phyloP scores from a whole-genome alignment of 495 filamentous ascomycete genomes.

The Pseudotulostoma volvatum region DNA sequence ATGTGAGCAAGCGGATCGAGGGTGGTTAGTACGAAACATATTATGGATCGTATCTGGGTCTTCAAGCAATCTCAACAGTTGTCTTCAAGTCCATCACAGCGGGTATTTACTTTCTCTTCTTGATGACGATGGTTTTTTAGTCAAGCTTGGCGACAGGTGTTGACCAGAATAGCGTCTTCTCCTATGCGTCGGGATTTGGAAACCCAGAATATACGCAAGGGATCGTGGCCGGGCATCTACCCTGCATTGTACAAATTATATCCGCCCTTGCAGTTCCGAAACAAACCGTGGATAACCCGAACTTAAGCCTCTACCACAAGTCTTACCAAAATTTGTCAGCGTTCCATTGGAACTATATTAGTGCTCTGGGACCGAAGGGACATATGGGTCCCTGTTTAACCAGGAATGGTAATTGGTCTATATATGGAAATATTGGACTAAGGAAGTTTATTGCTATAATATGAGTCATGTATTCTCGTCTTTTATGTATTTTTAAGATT shows the following conservation, averaged over 20 bases:
- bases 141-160: conserved; percentile 67
- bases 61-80: conserved; percentile 67
- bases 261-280: conserved; percentile 55
- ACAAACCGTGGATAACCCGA: conserved; percentile 1
- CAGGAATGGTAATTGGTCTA: too few relatives aligned
- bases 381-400: too few relatives aligned
- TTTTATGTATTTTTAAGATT: too few relatives aligned
- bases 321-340: conserved; percentile 38
- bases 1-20: too few relatives aligned
- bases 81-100: conserved; percentile 42
- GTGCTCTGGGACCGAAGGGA: too few relatives aligned
- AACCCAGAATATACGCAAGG: conserved; percentile 79
- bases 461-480: too few relatives aligned
- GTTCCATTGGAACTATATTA: too few relatives aligned
- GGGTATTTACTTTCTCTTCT: conserved; percentile 55
- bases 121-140: conserved; percentile 67
- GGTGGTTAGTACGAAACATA: too few relatives aligned
- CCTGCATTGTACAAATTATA: conserved; percentile 67
- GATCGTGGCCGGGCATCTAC: conserved; percentile 91
- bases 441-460: too few relatives aligned
- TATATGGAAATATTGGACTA: too few relatives aligned
- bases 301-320: conserved; percentile 2
- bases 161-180: conserved; percentile 88
- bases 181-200: conserved; percentile 74
- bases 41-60: conserved; percentile 57